phyloP scores from a whole-genome alignment of 1,139 yeast species.

The Pichia cactophila region DNA sequence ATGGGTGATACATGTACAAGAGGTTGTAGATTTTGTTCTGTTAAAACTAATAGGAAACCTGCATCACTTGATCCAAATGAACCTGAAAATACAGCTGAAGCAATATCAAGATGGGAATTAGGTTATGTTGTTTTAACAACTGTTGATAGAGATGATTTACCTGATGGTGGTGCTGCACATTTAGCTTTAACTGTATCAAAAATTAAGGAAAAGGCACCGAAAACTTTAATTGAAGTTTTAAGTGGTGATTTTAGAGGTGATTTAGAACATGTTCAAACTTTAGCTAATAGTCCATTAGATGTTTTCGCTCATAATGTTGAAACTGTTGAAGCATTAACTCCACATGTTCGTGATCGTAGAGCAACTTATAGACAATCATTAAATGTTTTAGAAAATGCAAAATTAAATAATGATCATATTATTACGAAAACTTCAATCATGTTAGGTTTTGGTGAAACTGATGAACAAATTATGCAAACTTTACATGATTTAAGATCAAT shows the following conservation, averaged over 20 bases:
- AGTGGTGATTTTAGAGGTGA: conserved; percentile 96
- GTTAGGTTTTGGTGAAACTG: conserved; percentile 97
- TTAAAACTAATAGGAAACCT: conserved; percentile 84
- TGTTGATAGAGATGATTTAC: conserved; percentile 92
- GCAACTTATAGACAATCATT: conserved; percentile 92
- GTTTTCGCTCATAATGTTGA: conserved; percentile 97
- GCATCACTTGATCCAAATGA: conserved; percentile 90
- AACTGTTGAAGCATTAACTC: conserved; percentile 92
- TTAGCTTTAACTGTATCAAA: conserved; percentile 78
- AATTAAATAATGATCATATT: conserved; percentile 62
- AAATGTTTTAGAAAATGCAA: conserved; percentile 71
- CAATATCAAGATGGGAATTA: conserved; percentile 95
- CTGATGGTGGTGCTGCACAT: conserved; percentile 91
- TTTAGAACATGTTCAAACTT: conserved; percentile 64
- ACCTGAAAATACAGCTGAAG: conserved; percentile 97
- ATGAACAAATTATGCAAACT: conserved; percentile 75
- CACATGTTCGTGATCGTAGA: conserved; percentile 90
- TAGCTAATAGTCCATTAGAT: conserved; percentile 85
- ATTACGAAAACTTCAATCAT: conserved; percentile 91
- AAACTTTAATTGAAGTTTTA: conserved; percentile 84
- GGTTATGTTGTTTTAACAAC: conserved; percentile 97
- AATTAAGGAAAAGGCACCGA: conserved; percentile 85
- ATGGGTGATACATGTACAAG: conserved; percentile 98
- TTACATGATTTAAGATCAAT: conserved; percentile 64
- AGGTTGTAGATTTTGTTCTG: conserved; percentile 97